phyloP scores from a whole-genome alignment of 768 basidiomycete genomes.

The Lyophyllum atratum region DNA sequence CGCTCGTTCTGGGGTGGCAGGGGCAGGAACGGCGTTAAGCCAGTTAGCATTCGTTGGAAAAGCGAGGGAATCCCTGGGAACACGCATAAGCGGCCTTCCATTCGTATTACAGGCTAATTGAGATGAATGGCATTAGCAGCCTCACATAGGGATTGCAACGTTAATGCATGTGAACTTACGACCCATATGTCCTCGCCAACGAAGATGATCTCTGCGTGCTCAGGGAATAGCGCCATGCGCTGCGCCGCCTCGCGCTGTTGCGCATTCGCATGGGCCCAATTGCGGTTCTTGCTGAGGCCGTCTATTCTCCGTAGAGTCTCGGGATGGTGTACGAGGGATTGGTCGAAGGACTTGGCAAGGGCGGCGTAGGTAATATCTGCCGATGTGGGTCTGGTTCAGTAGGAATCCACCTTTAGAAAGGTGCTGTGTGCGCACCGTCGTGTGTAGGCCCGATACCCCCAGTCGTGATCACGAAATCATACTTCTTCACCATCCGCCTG shows the following conservation, averaged over 20 bases:
- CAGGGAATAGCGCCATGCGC: constrained; percentile 91
- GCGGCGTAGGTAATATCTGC: constrained; percentile 89
- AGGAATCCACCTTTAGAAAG: not conserved
- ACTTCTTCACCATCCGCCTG: constrained; percentile 72
- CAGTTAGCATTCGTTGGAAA: constrained; percentile 80
- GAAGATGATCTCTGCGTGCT: constrained; percentile 75
- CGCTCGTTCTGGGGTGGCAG: constrained; percentile 76
- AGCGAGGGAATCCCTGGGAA: constrained; percentile 90
- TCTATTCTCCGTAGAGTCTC: constrained; percentile 80
- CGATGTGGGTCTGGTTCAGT: not conserved
- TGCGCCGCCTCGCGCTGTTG: constrained; percentile 77
- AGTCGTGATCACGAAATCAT: constrained; percentile 89
- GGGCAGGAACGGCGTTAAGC: constrained; percentile 71
- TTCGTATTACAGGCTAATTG: constrained; percentile 77
- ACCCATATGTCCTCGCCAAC: constrained; percentile 86
- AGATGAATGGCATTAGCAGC: not conserved
- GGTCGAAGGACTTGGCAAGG: constrained; percentile 82
- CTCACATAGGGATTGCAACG: not conserved
- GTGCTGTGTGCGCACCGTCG: constrained; percentile 55
- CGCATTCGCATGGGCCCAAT: constrained; percentile 62
- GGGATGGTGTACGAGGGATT: constrained; percentile 67
- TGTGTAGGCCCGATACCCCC: constrained; percentile 94
- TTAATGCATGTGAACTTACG: constrained; percentile 41
- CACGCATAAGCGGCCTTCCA: constrained; percentile 85
- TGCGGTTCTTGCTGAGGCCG: constrained; percentile 55